These are phyloP conservation scores for Quillaja saponaria DNA, from an alignment of 306 rosid genomes.

Conservation along the genomic window DNA sequence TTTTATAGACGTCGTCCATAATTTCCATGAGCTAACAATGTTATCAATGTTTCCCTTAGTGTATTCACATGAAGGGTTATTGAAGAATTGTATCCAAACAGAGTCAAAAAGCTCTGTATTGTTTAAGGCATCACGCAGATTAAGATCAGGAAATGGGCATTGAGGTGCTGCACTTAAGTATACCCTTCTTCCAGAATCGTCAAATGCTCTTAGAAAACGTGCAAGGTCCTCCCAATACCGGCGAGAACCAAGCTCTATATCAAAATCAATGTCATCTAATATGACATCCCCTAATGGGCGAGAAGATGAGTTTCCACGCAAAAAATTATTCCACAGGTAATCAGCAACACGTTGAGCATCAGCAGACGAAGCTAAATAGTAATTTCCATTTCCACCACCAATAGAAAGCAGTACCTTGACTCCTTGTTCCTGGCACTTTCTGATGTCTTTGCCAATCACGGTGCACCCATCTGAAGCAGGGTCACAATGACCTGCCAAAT, in stretches of 20 bases:
- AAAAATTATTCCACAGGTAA: slow-evolving; percentile 57
- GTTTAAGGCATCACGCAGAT: slow-evolving; percentile 26
- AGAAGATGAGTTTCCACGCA: slow-evolving; percentile 39
- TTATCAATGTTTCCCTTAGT: slow-evolving; percentile 2
- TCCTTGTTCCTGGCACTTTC: slow-evolving; percentile 44
- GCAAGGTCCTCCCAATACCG: slow-evolving; percentile 38
- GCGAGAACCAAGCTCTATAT: slow-evolving; percentile 18
- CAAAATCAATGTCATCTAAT: slow-evolving; percentile 48
- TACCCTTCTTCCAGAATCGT: slow-evolving; percentile 21
- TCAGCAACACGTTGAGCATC: slow-evolving; percentile 47
- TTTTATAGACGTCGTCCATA: slow-evolving; percentile 41
- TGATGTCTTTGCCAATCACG: slow-evolving; percentile 27
- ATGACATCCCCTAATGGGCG: slow-evolving; percentile 51
- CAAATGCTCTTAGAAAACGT: slow-evolving; percentile 23
- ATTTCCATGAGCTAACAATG: slow-evolving; percentile 39
- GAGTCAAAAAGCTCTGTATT: slow-evolving; percentile 49
- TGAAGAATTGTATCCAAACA: slow-evolving; percentile 49
- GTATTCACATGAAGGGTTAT: slow-evolving; percentile 43
- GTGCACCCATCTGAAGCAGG: slow-evolving; percentile 35
- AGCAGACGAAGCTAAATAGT: slow-evolving; percentile 40
- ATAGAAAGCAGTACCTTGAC: slow-evolving; percentile 55
- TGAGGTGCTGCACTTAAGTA: slow-evolving; percentile 55
- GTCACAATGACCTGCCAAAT: slow-evolving; percentile 54
- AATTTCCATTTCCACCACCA: slow-evolving; percentile 45
- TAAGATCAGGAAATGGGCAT: slow-evolving; percentile 53